Evolutionary conservation across 176 grass and related monocot species (phyloP).

Genomic region (Leersia perrieri): DNA sequence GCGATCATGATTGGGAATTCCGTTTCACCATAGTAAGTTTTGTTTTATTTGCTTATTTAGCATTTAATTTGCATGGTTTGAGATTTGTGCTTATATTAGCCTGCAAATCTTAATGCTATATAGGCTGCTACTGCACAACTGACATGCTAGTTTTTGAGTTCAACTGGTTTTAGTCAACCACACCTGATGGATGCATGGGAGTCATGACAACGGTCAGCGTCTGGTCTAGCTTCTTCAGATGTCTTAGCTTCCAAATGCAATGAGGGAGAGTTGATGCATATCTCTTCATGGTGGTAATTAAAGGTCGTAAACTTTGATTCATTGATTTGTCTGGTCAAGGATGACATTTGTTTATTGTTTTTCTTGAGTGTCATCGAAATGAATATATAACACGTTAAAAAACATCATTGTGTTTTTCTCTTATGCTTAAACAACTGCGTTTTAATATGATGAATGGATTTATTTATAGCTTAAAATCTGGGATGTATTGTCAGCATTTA

Average conservation of each 20-base stretch:
- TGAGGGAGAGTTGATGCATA: conserved; percentile 46
- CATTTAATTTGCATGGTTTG: conserved; percentile 16
- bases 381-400: neutral
- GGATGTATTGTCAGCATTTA: neutral
- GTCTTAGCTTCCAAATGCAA: conserved; percentile 35
- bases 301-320: conserved; percentile 33
- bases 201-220: conserved; percentile 44
- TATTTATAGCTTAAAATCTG: conserved; percentile 1
- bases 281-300: conserved; percentile 39
- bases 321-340: conserved; percentile 17
- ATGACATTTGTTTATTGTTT: neutral
- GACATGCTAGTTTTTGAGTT: conserved; percentile 54
- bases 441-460: neutral
- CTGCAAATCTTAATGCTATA: conserved; percentile 10
- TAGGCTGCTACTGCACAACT: conserved; percentile 25
- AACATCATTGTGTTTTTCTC: neutral
- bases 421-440: neutral
- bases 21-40: conserved; percentile 72
- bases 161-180: conserved; percentile 39
- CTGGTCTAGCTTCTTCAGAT: conserved; percentile 49
- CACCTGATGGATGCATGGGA: conserved; percentile 40
- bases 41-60: too few species aligned
- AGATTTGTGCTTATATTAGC: neutral
- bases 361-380: neutral
- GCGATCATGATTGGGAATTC: conserved; percentile 86